A percentile compares a stretch with the other conserved stretches of the same genome.
These are phyloP conservation scores for Flammula alnicola DNA, from an alignment of 1,284 basidiomycete species.

Conservation along the genomic window DNA sequence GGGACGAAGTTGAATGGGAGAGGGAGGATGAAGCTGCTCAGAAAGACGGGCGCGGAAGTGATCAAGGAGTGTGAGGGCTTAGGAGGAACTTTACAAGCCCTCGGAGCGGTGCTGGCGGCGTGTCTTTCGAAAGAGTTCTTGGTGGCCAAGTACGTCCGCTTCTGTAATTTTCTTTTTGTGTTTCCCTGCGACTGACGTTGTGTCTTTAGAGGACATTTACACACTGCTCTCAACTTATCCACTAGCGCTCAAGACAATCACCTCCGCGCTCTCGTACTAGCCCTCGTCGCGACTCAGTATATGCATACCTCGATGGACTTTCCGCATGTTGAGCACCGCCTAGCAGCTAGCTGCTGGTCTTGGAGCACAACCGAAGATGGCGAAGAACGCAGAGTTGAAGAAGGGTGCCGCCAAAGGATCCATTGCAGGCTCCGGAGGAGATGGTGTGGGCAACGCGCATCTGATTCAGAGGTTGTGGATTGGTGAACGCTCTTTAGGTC, in stretches of 20 bases:
- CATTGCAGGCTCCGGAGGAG: constrained; percentile 10
- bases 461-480: constrained; percentile 75
- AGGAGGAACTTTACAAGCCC: constrained; percentile 58
- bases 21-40: constrained; percentile 36
- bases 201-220: constrained; percentile 59
- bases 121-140: constrained; percentile 59
- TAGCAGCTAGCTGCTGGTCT: constrained; percentile 72
- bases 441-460: constrained; percentile 60
- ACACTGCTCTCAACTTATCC: constrained; percentile 59
- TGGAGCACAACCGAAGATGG: constrained; percentile 46
- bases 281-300: constrained; percentile 70
- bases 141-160: constrained; percentile 57
- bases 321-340: constrained; percentile 66
- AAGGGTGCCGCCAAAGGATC: constrained; percentile 10
- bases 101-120: constrained; percentile 59
- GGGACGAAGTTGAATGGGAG: constrained; percentile 24
- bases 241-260: constrained; percentile 69
- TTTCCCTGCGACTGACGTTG: constrained; percentile 4
- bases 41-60: constrained; percentile 41
- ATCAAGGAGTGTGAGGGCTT: constrained; percentile 50
- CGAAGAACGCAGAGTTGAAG: background rate
- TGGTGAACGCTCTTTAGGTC: constrained; percentile 69
- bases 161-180: constrained; percentile 7
- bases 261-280: constrained; percentile 67
- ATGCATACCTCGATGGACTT: constrained; percentile 68